These are phyloP conservation scores for Leishmania arabica DNA, from an alignment of 208 protist genomes.

Conservation along the genomic window DNA sequence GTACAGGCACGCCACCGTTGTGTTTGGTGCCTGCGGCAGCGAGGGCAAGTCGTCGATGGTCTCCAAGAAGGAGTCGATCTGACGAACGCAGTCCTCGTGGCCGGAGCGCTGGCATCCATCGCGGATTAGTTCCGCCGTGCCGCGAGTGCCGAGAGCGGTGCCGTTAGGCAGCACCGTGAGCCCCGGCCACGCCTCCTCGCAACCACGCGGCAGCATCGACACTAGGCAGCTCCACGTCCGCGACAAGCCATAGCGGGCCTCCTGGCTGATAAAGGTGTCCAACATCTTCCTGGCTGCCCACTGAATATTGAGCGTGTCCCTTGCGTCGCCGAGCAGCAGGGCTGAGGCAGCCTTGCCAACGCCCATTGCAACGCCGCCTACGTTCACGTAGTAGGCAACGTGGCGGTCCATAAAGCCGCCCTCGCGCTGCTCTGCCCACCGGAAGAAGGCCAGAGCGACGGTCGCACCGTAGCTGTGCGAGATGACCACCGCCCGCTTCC, in stretches of 20 bases:
- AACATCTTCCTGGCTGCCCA: slow-evolving; percentile 57
- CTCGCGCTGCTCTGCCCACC: slow-evolving; percentile 81
- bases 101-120: slow-evolving; percentile 52
- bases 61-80: slow-evolving; percentile 38
- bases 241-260: slow-evolving; percentile 61
- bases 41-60: slow-evolving; percentile 45
- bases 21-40: slow-evolving; percentile 83
- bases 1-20: slow-evolving; percentile 91
- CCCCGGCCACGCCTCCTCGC: slow-evolving; percentile 52
- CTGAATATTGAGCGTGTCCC: slow-evolving; percentile 83
- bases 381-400: slow-evolving; percentile 86
- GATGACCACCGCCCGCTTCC: slow-evolving; percentile 70
- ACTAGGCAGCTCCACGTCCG: slow-evolving; percentile 76
- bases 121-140: slow-evolving; percentile 37
- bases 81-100: slow-evolving; percentile 47
- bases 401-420: slow-evolving; percentile 82
- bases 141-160: slow-evolving; percentile 37
- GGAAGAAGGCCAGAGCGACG: slow-evolving; percentile 85
- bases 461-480: slow-evolving; percentile 90
- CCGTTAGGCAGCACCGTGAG: slow-evolving; percentile 60
- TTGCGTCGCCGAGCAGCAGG: slow-evolving; percentile 84
- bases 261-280: slow-evolving; percentile 77
- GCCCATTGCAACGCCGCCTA: slow-evolving; percentile 82
- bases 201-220: slow-evolving; percentile 73
- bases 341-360: slow-evolving; percentile 81